These are phyloP conservation scores for Gnaphalium uliginosum DNA, from an alignment of 129 eudicot genomes.

Conservation along the genomic window DNA sequence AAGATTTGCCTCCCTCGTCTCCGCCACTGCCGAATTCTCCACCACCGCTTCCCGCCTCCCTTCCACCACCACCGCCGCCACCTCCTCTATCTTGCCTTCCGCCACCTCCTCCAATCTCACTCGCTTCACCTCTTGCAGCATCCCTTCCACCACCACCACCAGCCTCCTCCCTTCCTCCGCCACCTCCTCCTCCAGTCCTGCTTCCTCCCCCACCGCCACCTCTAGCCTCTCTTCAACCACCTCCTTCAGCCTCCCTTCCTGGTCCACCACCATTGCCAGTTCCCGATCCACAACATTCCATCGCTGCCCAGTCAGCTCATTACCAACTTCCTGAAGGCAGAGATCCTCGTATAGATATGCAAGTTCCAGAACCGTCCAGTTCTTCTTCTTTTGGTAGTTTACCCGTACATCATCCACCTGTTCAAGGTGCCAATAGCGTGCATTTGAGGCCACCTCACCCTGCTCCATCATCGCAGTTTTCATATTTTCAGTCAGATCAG, in stretches of 20 bases:
- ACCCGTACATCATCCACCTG: constrained; percentile 42
- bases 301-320: constrained; percentile 18
- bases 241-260: constrained; percentile 17
- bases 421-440: constrained; percentile 34
- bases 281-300: constrained; percentile 33
- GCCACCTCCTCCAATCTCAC: constrained; percentile 27
- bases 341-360: constrained; percentile 39
- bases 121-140: constrained; percentile 29
- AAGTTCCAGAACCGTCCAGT: constrained; percentile 40
- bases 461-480: constrained; percentile 82
- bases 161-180: constrained; percentile 28
- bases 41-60: constrained; percentile 41
- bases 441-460: constrained; percentile 82
- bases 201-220: constrained; percentile 30
- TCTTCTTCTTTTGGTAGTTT: constrained; percentile 40
- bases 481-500: constrained; percentile 70
- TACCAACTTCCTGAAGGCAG: constrained; percentile 38
- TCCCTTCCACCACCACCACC: constrained; percentile 18
- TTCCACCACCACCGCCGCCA: constrained; percentile 33
- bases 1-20: constrained; percentile 55
- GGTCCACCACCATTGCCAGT: constrained; percentile 29
- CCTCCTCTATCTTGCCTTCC: constrained; percentile 24
- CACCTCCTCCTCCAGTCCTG: constrained; percentile 17
- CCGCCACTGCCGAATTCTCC: constrained; percentile 60
- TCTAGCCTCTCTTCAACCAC: constrained; percentile 18